A percentile compares a stretch with the other conserved stretches of the same genome.
phyloP scores from a whole-genome alignment of 805 yeast genomes.

The Saccharomycopsis guyanensis region DNA sequence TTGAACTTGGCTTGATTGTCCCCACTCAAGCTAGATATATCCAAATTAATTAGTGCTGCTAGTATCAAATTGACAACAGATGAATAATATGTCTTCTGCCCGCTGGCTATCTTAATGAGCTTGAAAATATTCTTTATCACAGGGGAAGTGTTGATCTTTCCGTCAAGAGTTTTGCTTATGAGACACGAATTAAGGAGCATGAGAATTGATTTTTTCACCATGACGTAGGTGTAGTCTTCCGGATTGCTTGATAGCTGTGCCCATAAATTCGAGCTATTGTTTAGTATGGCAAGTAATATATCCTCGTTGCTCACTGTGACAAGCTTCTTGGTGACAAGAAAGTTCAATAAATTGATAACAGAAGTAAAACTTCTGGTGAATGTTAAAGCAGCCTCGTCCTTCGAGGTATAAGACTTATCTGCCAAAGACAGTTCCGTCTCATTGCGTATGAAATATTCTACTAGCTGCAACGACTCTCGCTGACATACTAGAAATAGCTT shows the following conservation, averaged over 20 bases:
- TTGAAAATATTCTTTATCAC: slow-evolving; percentile 14
- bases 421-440: slow-evolving; percentile 11
- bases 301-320: slow-evolving; percentile 1
- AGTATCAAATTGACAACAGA: slow-evolving; percentile 5
- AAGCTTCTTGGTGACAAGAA: background rate
- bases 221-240: slow-evolving; percentile 7
- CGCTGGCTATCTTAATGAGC: slow-evolving; percentile 6
- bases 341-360: slow-evolving; percentile 3
- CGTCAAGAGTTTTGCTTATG: background rate
- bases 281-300: background rate
- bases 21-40: slow-evolving; percentile 6
- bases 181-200: slow-evolving; percentile 7
- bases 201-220: slow-evolving; percentile 8
- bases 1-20: slow-evolving; percentile 12
- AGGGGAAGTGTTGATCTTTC: background rate
- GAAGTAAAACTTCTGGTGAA: slow-evolving; percentile 11
- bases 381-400: slow-evolving; percentile 12
- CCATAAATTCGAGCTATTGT: slow-evolving; percentile 11
- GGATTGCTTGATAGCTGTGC: slow-evolving; percentile 1
- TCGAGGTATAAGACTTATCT: slow-evolving; percentile 4
- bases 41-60: slow-evolving; percentile 3
- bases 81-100: background rate
- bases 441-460: slow-evolving; percentile 7
- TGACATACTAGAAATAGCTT: slow-evolving; percentile 11
- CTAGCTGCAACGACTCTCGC: slow-evolving; percentile 6